Percentiles rank a stretch among this genome's conserved stretches.
Evolutionary conservation across 108 stramenopile species (phyloP).

Genomic region (Bacterosira constricta): DNA sequence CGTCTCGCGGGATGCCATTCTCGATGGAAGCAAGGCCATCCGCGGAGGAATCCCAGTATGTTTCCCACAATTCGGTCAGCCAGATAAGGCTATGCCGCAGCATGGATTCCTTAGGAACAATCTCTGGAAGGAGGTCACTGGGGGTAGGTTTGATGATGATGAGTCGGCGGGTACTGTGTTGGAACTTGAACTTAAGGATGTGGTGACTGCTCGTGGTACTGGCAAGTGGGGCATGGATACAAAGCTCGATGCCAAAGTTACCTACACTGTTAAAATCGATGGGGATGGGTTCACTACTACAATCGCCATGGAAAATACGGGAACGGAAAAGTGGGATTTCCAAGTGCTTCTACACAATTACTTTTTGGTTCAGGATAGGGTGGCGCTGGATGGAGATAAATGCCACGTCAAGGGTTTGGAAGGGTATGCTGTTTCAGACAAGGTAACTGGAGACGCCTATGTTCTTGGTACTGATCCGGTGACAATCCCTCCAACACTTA

Average conservation of each 20-base stretch:
- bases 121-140: slow-evolving; percentile 55
- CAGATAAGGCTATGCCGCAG: slow-evolving; percentile 74
- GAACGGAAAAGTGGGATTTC: slow-evolving; percentile 54
- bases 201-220: slow-evolving; percentile 60
- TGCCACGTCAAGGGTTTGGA: slow-evolving; percentile 73
- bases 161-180: slow-evolving; percentile 57
- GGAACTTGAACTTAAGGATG: slow-evolving; percentile 64
- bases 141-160: slow-evolving; percentile 36
- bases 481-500: slow-evolving; percentile 32
- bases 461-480: slow-evolving; percentile 53
- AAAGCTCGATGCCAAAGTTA: slow-evolving; percentile 31
- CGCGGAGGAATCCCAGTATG: slow-evolving; percentile 84
- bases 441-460: slow-evolving; percentile 55
- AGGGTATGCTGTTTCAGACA: slow-evolving; percentile 59
- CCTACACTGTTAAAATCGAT: slow-evolving; percentile 55
- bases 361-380: slow-evolving; percentile 57
- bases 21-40: slow-evolving; percentile 81
- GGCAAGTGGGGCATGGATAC: slow-evolving; percentile 62
- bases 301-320: slow-evolving; percentile 67
- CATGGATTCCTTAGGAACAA: slow-evolving; percentile 84
- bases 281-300: slow-evolving; percentile 56
- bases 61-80: slow-evolving; percentile 86
- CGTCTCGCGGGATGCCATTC: slow-evolving; percentile 69
- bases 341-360: slow-evolving; percentile 82
- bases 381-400: slow-evolving; percentile 54